A percentile compares a stretch with the other conserved stretches of the same genome.
phyloP scores from a whole-genome alignment of 2,329 filamentous ascomycete species.

The Aureobasidium leucospermi region DNA sequence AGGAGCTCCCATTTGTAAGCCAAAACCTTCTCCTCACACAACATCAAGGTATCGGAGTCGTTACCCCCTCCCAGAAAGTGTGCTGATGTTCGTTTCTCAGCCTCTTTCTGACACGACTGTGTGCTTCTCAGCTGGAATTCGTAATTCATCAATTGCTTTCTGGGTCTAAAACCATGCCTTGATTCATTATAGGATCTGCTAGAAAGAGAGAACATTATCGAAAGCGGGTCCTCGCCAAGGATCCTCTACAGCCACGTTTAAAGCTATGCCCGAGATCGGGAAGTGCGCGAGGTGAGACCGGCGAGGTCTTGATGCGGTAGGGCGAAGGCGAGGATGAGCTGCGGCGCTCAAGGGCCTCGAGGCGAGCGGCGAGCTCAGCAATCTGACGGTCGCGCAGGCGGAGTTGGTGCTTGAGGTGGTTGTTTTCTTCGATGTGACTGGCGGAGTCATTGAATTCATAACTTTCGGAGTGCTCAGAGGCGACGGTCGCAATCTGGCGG shows the following conservation, averaged over 20 bases:
- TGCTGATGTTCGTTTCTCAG: not conserved
- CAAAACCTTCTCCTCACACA: slow-evolving; percentile 1
- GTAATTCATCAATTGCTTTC: not conserved
- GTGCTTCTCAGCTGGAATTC: not conserved
- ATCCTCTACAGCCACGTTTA: not conserved
- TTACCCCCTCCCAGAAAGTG: not conserved
- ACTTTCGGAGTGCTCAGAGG: too few relatives aligned
- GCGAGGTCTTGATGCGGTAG: not conserved
- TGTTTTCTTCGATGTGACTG: too few relatives aligned
- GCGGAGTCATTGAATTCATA: too few relatives aligned
- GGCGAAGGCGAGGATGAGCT: too few relatives aligned
- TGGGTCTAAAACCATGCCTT: not conserved
- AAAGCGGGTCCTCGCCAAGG: slow-evolving; percentile 7
- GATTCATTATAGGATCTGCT: not conserved
- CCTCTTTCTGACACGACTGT: not conserved
- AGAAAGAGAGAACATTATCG: slow-evolving; percentile 8
- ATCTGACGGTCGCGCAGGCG: too few relatives aligned
- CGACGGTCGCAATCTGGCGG: too few relatives aligned
- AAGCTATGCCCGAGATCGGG: not conserved
- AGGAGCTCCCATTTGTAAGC: slow-evolving; percentile 11
- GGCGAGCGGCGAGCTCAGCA: too few relatives aligned
- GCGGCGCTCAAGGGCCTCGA: too few relatives aligned
- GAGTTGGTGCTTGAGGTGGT: too few relatives aligned
- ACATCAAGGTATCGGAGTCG: slow-evolving; percentile 7
- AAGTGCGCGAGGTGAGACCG: too few relatives aligned